Conservation (phyloP, 2,329 filamentous ascomycete genomes). For the Scedosporium boydii region DNA sequence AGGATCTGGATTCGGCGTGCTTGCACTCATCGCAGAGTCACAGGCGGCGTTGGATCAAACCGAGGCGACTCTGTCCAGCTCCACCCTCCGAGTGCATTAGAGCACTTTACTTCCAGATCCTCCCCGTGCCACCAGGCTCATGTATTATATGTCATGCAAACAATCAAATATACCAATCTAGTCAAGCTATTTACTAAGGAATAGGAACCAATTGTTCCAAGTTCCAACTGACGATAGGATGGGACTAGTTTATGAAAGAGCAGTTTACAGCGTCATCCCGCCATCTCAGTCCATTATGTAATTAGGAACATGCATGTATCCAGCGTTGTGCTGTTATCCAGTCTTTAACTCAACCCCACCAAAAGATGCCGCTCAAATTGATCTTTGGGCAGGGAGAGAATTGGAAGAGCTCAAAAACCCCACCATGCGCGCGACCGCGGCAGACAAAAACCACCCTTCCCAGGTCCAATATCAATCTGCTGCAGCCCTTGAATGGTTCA, state of each 20-base stretch:
- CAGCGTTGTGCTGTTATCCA: neutral
- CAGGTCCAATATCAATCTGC: neutral
- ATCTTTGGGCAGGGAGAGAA: neutral
- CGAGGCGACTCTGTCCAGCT: no score
- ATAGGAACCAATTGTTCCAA: no score
- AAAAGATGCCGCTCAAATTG: neutral
- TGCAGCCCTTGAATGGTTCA: neutral
- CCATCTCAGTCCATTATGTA: neutral
- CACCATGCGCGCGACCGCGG: neutral
- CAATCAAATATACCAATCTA: conserved; percentile 4
- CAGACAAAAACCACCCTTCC: neutral
- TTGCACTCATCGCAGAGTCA: no score
- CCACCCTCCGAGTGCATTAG: no score
- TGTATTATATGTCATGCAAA: conserved; percentile 16
- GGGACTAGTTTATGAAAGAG: no score
- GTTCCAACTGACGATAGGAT: no score
- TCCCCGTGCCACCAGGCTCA: conserved; percentile 11
- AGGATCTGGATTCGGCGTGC: no score
- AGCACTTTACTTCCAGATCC: neutral
- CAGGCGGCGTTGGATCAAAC: no score
- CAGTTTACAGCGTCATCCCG: neutral
- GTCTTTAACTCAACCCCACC: neutral
- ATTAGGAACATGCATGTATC: neutral
- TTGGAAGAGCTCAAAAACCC: neutral
- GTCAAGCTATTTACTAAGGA: no score